Evolutionary conservation across 805 yeast species (phyloP), one percentile per base, ranked within the genome.

Genomic region (Suhomyces sp.): DNA sequence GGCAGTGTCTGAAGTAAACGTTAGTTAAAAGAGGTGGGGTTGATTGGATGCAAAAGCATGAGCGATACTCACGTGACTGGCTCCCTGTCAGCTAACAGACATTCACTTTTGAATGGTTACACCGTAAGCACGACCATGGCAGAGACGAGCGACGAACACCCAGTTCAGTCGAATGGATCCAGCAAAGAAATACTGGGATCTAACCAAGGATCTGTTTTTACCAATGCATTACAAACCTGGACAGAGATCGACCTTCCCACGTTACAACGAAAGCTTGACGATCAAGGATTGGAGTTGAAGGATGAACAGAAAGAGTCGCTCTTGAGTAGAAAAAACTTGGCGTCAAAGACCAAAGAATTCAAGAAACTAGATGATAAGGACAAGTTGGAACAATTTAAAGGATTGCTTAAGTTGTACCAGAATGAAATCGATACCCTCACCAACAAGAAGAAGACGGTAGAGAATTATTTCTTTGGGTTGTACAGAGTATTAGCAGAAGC

Each of bases 401-500:
- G 77, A n/a, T 74, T 93, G 36, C 77, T 93, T 56, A 84, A 84
- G 62, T 76, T 83, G 44, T 93, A 94, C 64, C 99, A 93, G 69
- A 82, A 85, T 52, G 97, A 91, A 65, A 88, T 93, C 61, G 99
- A 93, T 66, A 73, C 77, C 42, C 74, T 93, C 57, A 89, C 97
- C 1, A 82, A 83, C 58, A 83, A 94, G 57, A 84, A 89, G 51
- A 90, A 92, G 64, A 74, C 69, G 45, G 83, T 88, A 1, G 98
- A 94, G 63, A 74, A 79, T 38, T 78, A 84, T 29, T 87, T 94
- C 62, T 82, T 91, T 65, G 83, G 85, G 17, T 76, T 89, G 22
- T 93, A 93, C 72, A 76, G 89, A 52, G 76, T 83, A 13, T 72
- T 93, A 5, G 89, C 91, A 5, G 97, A 92, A 66, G 92, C 96